phyloP scores from a whole-genome alignment of 441 rosid species.

The Biscutella laevigata region DNA sequence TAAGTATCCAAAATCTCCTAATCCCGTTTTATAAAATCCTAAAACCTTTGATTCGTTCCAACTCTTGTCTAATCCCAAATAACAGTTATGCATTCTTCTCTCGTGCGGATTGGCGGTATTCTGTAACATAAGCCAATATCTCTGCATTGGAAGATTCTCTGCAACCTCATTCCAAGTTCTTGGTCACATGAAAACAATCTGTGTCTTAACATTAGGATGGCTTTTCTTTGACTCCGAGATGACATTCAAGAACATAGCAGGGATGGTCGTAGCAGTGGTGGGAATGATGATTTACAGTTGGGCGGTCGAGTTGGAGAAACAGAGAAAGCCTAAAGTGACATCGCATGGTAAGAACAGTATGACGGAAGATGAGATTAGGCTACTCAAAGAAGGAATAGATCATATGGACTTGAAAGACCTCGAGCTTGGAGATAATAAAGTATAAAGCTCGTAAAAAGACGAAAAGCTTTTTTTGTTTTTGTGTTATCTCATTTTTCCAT shows the following conservation, averaged over 20 bases:
- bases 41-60: neutral
- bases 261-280: slow-evolving; percentile 63
- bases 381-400: slow-evolving; percentile 67
- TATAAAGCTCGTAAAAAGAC: slow-evolving; percentile 13
- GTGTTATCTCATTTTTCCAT: neutral
- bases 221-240: slow-evolving; percentile 63
- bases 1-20: slow-evolving; percentile 28
- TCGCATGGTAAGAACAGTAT: slow-evolving; percentile 44
- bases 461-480: neutral
- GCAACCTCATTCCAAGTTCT: slow-evolving; percentile 84
- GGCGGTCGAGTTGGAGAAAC: slow-evolving; percentile 69
- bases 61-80: slow-evolving; percentile 7
- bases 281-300: slow-evolving; percentile 87
- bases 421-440: slow-evolving; percentile 63
- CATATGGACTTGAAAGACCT: slow-evolving; percentile 46
- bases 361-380: slow-evolving; percentile 79
- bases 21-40: neutral
- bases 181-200: slow-evolving; percentile 89
- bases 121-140: slow-evolving; percentile 89
- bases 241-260: slow-evolving; percentile 70
- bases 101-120: slow-evolving; percentile 78
- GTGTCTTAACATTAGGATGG: slow-evolving; percentile 82
- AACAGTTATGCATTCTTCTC: slow-evolving; percentile 61
- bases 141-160: slow-evolving; percentile 87
- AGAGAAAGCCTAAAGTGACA: slow-evolving; percentile 30